These are phyloP conservation scores for Ganoderma meredithae DNA, from an alignment of 1,284 basidiomycete species.

Conservation along the genomic window DNA sequence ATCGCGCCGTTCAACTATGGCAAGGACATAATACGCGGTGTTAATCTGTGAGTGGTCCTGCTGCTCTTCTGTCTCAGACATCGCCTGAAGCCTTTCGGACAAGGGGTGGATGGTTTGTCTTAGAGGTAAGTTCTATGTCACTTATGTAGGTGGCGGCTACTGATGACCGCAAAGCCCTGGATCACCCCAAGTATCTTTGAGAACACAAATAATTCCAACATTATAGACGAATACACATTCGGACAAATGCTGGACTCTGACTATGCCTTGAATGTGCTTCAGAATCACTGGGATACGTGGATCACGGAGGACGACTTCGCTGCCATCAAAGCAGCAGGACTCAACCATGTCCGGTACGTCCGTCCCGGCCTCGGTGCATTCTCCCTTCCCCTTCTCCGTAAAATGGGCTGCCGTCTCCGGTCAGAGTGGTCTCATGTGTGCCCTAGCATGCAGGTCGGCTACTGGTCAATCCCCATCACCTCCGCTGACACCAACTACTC, in stretches of 20 bases:
- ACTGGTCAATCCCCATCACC: conserved; percentile 76
- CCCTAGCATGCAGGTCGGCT: conserved; percentile 72
- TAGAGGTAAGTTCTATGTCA: conserved; percentile 53
- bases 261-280: conserved; percentile 55
- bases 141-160: neutral
- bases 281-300: conserved; percentile 76
- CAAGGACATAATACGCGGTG: conserved; percentile 61
- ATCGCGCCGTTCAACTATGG: conserved; percentile 57
- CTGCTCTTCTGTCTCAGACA: conserved; percentile 10
- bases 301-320: conserved; percentile 76
- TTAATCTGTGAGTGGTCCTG: conserved; percentile 60
- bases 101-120: conserved; percentile 67
- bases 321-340: conserved; percentile 70
- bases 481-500: conserved; percentile 57
- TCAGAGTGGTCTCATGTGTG: neutral
- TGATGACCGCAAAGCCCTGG: conserved; percentile 61
- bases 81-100: conserved; percentile 38
- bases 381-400: conserved; percentile 1
- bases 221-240: conserved; percentile 77
- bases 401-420: neutral
- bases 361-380: neutral
- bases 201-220: conserved; percentile 62
- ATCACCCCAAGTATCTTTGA: conserved; percentile 78
- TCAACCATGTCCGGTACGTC: conserved; percentile 78
- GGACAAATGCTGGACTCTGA: conserved; percentile 60